Evolutionary conservation across 352 stramenopile species (phyloP).

Genomic region (Aphanomyces euteiches): DNA sequence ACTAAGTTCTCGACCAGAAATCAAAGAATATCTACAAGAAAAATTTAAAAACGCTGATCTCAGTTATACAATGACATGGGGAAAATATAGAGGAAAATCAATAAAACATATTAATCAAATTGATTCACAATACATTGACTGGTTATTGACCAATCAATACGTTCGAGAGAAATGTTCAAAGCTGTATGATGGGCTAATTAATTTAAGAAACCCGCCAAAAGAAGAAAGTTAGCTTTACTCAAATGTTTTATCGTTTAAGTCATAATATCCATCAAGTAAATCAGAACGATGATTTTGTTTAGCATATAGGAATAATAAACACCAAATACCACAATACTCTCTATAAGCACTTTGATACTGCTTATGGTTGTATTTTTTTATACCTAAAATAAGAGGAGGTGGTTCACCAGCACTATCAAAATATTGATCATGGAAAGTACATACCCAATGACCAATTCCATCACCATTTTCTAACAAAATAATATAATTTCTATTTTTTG

Average conservation of each 20-base stretch:
- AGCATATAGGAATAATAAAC: not conserved
- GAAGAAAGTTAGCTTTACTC: not conserved
- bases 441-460: constrained; percentile 1
- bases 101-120: too few species aligned
- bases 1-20: too few species aligned
- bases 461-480: constrained; percentile 2
- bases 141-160: too few species aligned
- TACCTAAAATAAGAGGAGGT: not conserved
- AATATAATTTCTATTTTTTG: not conserved
- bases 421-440: not conserved
- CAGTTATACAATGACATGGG: too few species aligned
- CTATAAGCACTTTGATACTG: constrained; percentile 4
- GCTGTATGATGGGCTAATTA: too few species aligned
- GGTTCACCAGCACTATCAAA: not conserved
- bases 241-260: constrained; percentile 2
- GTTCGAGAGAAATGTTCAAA: too few species aligned
- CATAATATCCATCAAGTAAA: not conserved
- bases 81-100: too few species aligned
- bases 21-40: too few species aligned
- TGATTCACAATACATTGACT: too few species aligned
- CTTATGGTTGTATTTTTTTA: not conserved
- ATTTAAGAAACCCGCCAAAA: too few species aligned
- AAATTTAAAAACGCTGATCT: too few species aligned
- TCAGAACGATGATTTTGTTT: not conserved
- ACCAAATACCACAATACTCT: constrained; percentile 5